These are phyloP conservation scores for Orychophragmus violaceus DNA, from an alignment of 345 rosid genomes.

Conservation along the genomic window DNA sequence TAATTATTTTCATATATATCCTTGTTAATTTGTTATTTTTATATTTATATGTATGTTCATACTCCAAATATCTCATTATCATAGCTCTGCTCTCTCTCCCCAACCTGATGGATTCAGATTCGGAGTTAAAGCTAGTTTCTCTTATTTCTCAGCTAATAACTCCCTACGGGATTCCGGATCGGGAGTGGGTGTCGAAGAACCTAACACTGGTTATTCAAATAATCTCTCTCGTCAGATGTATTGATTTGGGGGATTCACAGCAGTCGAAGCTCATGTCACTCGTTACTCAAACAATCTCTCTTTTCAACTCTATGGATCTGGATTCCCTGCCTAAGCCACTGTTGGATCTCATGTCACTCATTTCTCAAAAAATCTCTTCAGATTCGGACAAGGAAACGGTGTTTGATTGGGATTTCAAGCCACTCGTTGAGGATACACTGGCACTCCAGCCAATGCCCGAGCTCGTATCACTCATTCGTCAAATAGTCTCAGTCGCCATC, in stretches of 20 bases:
- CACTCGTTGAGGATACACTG: background rate
- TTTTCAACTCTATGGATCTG: too few species aligned
- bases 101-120: background rate
- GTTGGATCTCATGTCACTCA: background rate
- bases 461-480: background rate
- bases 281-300: too few species aligned
- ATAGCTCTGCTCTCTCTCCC: background rate
- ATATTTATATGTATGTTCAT: too few species aligned
- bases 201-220: too few species aligned
- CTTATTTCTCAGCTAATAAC: background rate
- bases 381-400: background rate
- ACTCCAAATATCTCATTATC: too few species aligned
- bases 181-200: too few species aligned
- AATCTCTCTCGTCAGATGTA: too few species aligned
- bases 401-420: background rate
- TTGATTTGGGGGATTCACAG: too few species aligned
- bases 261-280: too few species aligned
- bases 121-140: background rate
- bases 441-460: background rate
- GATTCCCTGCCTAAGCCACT: too few species aligned
- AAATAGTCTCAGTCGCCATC: background rate
- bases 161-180: background rate
- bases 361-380: background rate
- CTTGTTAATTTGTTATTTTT: too few species aligned
- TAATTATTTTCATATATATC: too few species aligned